These are phyloP conservation scores for Penicillium sp. DNA, from an alignment of 2,329 filamentous ascomycete species.

Conservation along the genomic window DNA sequence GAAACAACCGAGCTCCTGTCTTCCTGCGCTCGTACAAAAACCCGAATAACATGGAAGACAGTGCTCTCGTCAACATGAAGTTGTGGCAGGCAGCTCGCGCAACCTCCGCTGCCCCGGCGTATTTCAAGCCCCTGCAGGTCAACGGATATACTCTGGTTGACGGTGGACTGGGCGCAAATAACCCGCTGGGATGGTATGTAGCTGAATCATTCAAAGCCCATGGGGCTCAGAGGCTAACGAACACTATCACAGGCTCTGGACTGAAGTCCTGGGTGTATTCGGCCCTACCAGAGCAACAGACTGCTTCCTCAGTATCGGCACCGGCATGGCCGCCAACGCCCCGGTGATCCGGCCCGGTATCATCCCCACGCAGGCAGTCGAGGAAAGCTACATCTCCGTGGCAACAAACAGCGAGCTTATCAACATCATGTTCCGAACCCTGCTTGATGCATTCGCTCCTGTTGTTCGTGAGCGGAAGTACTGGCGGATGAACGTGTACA, in stretches of 20 bases:
- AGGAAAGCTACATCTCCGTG: not conserved
- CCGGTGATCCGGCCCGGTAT: not conserved
- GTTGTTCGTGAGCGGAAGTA: not conserved
- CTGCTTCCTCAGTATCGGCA: slow-evolving; percentile 5
- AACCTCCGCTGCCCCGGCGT: slow-evolving; percentile 45
- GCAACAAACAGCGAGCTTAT: slow-evolving; percentile 1
- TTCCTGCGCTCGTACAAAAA: slow-evolving; percentile 3
- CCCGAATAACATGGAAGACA: not conserved
- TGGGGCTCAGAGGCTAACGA: not conserved
- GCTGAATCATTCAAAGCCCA: not conserved
- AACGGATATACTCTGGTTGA: slow-evolving; percentile 42
- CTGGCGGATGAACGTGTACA: slow-evolving; percentile 2
- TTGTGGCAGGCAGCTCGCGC: slow-evolving; percentile 48
- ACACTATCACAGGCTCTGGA: slow-evolving; percentile 1
- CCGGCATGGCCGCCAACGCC: not conserved
- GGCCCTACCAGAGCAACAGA: slow-evolving; percentile 1
- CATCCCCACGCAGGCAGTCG: not conserved
- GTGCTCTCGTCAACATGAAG: slow-evolving; percentile 14
- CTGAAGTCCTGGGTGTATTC: not conserved
- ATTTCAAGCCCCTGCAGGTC: slow-evolving; percentile 44
- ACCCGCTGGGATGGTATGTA: slow-evolving; percentile 33
- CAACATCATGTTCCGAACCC: slow-evolving; percentile 2
- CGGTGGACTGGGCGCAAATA: slow-evolving; percentile 47
- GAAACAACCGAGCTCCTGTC: not conserved
- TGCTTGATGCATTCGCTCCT: slow-evolving; percentile 1